Conservation (phyloP, 2,329 filamentous ascomycete genomes). For the Diplodia seriata region DNA sequence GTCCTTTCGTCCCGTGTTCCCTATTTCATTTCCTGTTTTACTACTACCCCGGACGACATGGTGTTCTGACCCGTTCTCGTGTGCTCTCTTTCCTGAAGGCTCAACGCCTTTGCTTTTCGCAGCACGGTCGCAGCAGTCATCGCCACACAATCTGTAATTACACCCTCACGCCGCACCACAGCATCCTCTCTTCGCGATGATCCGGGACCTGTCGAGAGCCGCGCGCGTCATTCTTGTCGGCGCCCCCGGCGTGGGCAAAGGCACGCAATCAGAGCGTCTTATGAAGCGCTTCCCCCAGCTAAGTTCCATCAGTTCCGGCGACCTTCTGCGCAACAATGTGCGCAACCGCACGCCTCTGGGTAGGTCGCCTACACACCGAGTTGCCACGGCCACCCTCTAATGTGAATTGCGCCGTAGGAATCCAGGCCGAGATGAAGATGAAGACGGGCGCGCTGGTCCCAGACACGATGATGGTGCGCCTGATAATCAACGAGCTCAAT, state of each 20-base stretch:
- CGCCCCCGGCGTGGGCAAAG: constrained; percentile 96
- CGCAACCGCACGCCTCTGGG: constrained; percentile 84
- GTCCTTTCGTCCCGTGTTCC: neutral
- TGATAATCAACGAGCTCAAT: constrained; percentile 89
- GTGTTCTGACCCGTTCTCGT: constrained; percentile 16
- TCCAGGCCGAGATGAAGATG: constrained; percentile 89
- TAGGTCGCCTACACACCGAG: constrained; percentile 51
- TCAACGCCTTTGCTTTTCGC: neutral
- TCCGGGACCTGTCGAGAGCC: constrained; percentile 61
- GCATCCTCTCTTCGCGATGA: constrained; percentile 33
- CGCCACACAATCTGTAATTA: neutral
- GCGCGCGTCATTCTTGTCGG: constrained; percentile 94
- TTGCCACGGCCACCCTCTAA: constrained; percentile 10
- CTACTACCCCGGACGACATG: constrained; percentile 4
- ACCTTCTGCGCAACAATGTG: constrained; percentile 91
- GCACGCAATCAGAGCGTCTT: constrained; percentile 90
- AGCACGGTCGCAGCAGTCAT: constrained; percentile 6
- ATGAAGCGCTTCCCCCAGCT: constrained; percentile 87
- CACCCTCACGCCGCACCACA: neutral
- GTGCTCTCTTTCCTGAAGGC: constrained; percentile 12
- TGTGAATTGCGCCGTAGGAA: constrained; percentile 62
- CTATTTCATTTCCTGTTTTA: constrained; percentile 6
- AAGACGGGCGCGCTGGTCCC: constrained; percentile 88
- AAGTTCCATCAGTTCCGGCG: constrained; percentile 90
- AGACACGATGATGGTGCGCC: constrained; percentile 86